Base-by-base conservation (phyloP, 2,329 filamentous ascomycete genomes). In the Dactylellina leptospora region DNA sequence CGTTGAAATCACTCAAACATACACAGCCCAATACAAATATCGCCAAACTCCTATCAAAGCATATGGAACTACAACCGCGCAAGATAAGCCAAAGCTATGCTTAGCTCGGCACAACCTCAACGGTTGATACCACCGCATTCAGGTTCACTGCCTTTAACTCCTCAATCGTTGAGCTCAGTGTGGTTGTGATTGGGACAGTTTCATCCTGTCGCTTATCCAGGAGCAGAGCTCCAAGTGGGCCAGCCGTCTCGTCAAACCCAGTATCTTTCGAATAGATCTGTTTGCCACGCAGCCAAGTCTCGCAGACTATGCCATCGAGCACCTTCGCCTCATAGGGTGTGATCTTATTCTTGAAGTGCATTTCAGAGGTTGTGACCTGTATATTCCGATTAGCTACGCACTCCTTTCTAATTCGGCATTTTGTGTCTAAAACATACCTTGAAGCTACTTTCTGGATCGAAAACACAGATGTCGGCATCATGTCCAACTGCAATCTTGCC, bases 301-400 rank as follows among this genome's bases (percentile, higher is more conserved):
- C 91, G 68, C 82, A 83, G 9, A 96, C 92, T 69, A 92, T 86
- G 0, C 93, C 93, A 48, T 84, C 85, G 77, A 97, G 88, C 28
- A 82, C 84, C 80, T 89, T 90, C 18, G 91, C 91, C 79, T 96
- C 90, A 84, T 96, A 97, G 0, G 93, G 92, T 63, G 89, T 92
- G 82, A 92, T 93, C 78, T 92, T 91, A 80, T 97, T 96, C 80
- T 92, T 88, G 85, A 96, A 99, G 75, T 95, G 85, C 92, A 99
- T 96, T 53, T 92, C 91, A 73, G 85, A 87, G 16, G 74, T n/a
- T 77, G 81, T 77, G 81, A 81, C 58, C 84, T 80, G 78, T 38
- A 28, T 28, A 45, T 11, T 9, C 28, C 13, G 11, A 9, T 68
- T 54, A 68, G 45, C 18, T 13, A 5, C n/a, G n/a, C n/a, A n/a